phyloP scores from a whole-genome alignment of 2,329 filamentous ascomycete species.

The Penicillium sp. region DNA sequence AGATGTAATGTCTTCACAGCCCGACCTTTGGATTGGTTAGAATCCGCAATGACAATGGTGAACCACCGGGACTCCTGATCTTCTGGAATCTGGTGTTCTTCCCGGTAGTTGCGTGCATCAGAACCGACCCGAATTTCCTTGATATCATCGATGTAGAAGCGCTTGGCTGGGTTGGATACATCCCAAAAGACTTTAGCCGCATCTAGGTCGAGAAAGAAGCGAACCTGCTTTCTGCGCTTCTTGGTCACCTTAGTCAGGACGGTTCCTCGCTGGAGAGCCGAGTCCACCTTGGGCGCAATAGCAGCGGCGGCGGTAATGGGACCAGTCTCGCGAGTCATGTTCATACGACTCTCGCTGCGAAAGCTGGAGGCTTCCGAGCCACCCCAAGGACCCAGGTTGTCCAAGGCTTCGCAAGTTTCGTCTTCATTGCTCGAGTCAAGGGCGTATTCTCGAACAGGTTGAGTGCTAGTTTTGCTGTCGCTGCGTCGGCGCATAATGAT shows the following conservation, averaged over 20 bases:
- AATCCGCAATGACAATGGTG: slow-evolving; percentile 81
- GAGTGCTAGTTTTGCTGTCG: slow-evolving; percentile 76
- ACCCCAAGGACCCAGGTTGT: slow-evolving; percentile 44
- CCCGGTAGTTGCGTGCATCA: slow-evolving; percentile 84
- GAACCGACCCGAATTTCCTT: slow-evolving; percentile 80
- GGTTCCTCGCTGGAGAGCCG: slow-evolving; percentile 74
- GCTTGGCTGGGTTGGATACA: slow-evolving; percentile 71
- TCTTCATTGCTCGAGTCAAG: slow-evolving; percentile 42
- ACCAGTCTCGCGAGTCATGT: slow-evolving; percentile 35
- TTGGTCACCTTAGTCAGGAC: slow-evolving; percentile 79
- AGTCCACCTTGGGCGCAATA: slow-evolving; percentile 69
- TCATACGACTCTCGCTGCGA: slow-evolving; percentile 38
- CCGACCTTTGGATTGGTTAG: slow-evolving; percentile 71
- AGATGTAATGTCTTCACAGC: slow-evolving; percentile 79
- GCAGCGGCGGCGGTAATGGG: slow-evolving; percentile 21
- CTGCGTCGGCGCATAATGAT: slow-evolving; percentile 83
- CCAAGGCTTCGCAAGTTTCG: slow-evolving; percentile 47
- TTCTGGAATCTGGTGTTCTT: slow-evolving; percentile 72
- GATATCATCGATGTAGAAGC: slow-evolving; percentile 92
- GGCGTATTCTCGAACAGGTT: slow-evolving; percentile 50
- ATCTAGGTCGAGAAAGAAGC: slow-evolving; percentile 76
- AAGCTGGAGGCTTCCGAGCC: slow-evolving; percentile 42
- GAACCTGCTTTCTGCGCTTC: slow-evolving; percentile 71
- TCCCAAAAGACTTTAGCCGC: slow-evolving; percentile 89
- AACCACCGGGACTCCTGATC: slow-evolving; percentile 74